These are phyloP conservation scores for Saturnispora ahearnii DNA, from an alignment of 805 yeast species.

Conservation along the genomic window DNA sequence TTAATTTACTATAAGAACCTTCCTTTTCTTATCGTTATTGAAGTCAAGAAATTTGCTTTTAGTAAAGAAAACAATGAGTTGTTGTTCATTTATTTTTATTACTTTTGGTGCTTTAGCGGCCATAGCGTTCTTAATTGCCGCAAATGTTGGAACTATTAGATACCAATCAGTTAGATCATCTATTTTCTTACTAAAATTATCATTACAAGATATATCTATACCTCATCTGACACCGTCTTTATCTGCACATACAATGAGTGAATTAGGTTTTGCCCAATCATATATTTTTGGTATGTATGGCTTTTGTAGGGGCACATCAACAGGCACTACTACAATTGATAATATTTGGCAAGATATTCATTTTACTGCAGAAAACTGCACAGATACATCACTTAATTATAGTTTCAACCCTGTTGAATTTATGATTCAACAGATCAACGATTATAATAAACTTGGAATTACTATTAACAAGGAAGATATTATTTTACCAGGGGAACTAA, in stretches of 20 bases:
- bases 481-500: slow-evolving; percentile 46
- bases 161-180: slow-evolving; percentile 34
- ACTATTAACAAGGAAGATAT: slow-evolving; percentile 23
- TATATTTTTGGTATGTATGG: slow-evolving; percentile 57
- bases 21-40: too few species aligned
- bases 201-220: slow-evolving; percentile 27
- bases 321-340: slow-evolving; percentile 10
- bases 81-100: slow-evolving; percentile 7
- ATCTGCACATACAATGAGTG: slow-evolving; percentile 3
- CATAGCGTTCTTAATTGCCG: slow-evolving; percentile 37
- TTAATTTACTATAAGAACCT: neutral
- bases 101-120: slow-evolving; percentile 31
- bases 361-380: slow-evolving; percentile 37
- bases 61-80: neutral
- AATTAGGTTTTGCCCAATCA: slow-evolving; percentile 35
- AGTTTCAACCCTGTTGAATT: slow-evolving; percentile 42
- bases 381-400: slow-evolving; percentile 45
- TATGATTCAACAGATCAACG: slow-evolving; percentile 12
- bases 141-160: slow-evolving; percentile 44
- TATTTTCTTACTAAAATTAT: slow-evolving; percentile 41
- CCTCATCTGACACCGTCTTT: slow-evolving; percentile 10
- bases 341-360: slow-evolving; percentile 13
- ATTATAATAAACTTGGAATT: slow-evolving; percentile 8
- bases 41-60: neutral
- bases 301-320: slow-evolving; percentile 41